Evolutionary conservation across 306 rosid species (phyloP), one percentile per base, ranked within the genome.

Genomic region (Quercus aquifolioides): DNA sequence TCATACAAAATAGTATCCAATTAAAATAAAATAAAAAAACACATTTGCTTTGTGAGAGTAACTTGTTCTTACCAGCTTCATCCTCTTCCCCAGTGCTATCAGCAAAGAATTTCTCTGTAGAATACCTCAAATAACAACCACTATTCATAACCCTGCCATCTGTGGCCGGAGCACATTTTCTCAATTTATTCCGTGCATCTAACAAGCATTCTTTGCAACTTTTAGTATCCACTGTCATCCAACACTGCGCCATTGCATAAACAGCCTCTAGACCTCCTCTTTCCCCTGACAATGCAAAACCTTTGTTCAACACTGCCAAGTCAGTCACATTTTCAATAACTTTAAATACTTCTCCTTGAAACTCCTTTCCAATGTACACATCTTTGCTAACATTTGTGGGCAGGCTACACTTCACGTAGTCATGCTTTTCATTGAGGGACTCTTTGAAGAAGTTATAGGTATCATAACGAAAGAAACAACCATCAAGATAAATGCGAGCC

Each of bases 241-340:
- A 91, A 68, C 97, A 89, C 69, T 91, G 97, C 2, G 94, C 97
- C 85, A 89, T 15, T 12, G 82, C 92, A 69, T 79, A 89, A 71
- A 88, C 84, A 71, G 54, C 75, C 49, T 79, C 88, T 26, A 38
- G 82, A 7, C 85, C 85, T 41, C 93, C 73, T 64, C 79, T 18
- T 31, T 55, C 81, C 52, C 59, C 83, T 1, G 5, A 11, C 43
- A 79, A 77, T 6, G 86, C 86, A 62, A 87, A 90, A 41, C 88
- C 85, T 23, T 65, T 63, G 8, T 31, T 78, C 17, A 26, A 63
- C 72, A 18, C 55, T 0, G 89, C 91, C 5, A 2, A 59, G 13
- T 41, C 23, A 4, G 82, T 84, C 79, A 88, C 79, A 41, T 79
- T 82, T 15, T 1, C 8, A 14, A 91, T 18, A 76, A 73, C 87